These are phyloP conservation scores for Salisapilia sapeloensis DNA, from an alignment of 352 stramenopile genomes.

Conservation along the genomic window DNA sequence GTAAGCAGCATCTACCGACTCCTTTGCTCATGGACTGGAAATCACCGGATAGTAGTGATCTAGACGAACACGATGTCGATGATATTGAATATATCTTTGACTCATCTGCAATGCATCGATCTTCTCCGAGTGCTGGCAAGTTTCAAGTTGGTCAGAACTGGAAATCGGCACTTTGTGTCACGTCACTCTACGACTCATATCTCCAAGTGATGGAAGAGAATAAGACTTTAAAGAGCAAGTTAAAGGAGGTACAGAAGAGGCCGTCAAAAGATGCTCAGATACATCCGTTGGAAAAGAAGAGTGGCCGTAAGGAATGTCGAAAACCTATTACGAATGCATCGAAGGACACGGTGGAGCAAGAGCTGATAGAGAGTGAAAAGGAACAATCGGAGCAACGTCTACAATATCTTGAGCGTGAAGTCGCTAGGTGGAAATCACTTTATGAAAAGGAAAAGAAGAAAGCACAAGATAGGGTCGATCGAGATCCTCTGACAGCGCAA, in stretches of 20 bases:
- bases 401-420: conserved; percentile 14
- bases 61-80: too few relatives aligned
- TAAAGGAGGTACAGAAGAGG: conserved; percentile 5
- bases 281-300: conserved; percentile 2
- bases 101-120: too few relatives aligned
- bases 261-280: not conserved
- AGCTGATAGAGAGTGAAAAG: conserved; percentile 32
- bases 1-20: too few relatives aligned
- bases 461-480: conserved; percentile 25
- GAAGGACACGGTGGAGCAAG: conserved; percentile 4
- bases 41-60: too few relatives aligned
- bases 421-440: conserved; percentile 10
- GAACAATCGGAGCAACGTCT: conserved; percentile 14
- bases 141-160: conserved; percentile 36
- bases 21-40: too few relatives aligned
- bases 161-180: conserved; percentile 59
- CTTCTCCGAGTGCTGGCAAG: too few relatives aligned
- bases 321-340: too few relatives aligned
- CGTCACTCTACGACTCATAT: conserved; percentile 61
- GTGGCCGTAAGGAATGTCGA: conserved; percentile 4
- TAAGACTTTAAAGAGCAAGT: conserved; percentile 13
- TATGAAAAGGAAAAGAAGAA: conserved; percentile 23
- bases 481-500: conserved; percentile 35
- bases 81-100: too few relatives aligned
- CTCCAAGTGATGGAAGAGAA: conserved; percentile 39